Conservation (phyloP, 2,329 filamentous ascomycete species). For the Fusarium solani-melongenae region DNA sequence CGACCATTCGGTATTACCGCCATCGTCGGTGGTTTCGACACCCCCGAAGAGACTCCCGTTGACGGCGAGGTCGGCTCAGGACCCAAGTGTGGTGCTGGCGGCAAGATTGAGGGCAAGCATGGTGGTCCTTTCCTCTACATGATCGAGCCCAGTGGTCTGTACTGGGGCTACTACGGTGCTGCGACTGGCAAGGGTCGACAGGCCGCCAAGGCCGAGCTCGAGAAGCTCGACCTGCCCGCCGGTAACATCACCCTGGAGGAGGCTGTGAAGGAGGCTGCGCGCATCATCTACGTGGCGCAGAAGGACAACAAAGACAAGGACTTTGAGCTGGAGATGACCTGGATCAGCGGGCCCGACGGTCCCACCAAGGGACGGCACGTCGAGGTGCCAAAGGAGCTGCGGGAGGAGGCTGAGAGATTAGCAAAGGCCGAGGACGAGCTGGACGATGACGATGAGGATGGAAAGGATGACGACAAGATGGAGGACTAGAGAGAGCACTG, state of each 20-base stretch:
- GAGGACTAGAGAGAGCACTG: slow-evolving; percentile 71
- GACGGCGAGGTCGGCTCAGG: slow-evolving; percentile 91
- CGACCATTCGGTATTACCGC: slow-evolving; percentile 96
- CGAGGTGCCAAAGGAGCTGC: slow-evolving; percentile 90
- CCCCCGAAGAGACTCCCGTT: slow-evolving; percentile 84
- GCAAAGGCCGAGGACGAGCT: slow-evolving; percentile 91
- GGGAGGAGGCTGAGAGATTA: slow-evolving; percentile 91
- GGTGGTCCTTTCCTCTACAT: slow-evolving; percentile 97
- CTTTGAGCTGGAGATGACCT: slow-evolving; percentile 99
- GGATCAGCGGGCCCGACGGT: slow-evolving; percentile 87
- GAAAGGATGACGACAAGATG: slow-evolving; percentile 84
- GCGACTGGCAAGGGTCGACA: slow-evolving; percentile 97
- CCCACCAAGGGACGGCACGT: slow-evolving; percentile 93
- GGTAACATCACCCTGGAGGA: slow-evolving; percentile 83
- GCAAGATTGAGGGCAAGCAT: slow-evolving; percentile 79
- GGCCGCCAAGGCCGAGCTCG: slow-evolving; percentile 95
- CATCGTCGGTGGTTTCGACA: slow-evolving; percentile 94
- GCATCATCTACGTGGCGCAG: slow-evolving; percentile 97
- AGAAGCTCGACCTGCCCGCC: slow-evolving; percentile 91
- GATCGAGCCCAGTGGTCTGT: slow-evolving; percentile 96
- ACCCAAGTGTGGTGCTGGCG: slow-evolving; percentile 82
- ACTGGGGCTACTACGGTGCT: slow-evolving; percentile 99
- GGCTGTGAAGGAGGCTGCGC: slow-evolving; percentile 93
- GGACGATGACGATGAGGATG: slow-evolving; percentile 79
- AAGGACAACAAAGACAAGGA: slow-evolving; percentile 99